phyloP scores from a whole-genome alignment of 495 filamentous ascomycete species.

The Xylaria intraflava region DNA sequence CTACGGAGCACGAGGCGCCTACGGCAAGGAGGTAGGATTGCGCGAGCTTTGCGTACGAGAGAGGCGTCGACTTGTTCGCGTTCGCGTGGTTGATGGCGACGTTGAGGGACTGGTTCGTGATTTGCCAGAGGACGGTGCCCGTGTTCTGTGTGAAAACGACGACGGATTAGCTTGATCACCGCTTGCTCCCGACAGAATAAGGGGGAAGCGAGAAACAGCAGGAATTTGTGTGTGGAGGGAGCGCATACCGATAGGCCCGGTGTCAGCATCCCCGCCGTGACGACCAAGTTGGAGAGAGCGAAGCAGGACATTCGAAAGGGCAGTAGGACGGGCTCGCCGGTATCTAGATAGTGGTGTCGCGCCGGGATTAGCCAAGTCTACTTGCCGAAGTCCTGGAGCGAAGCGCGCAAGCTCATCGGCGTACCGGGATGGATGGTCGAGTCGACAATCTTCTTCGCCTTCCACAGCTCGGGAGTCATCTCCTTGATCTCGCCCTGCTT shows the following conservation, averaged over 20 bases:
- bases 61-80: constrained; percentile 89
- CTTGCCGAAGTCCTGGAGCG: not conserved
- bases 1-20: constrained; percentile 84
- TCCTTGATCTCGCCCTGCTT: constrained; percentile 66
- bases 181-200: not conserved
- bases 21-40: constrained; percentile 92
- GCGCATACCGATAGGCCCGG: constrained; percentile 61
- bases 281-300: constrained; percentile 85
- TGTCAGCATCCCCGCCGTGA: constrained; percentile 97
- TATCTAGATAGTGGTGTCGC: constrained; percentile 56
- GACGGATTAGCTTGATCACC: constrained; percentile 6
- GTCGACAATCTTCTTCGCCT: constrained; percentile 92
- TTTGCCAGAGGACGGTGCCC: constrained; percentile 90
- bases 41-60: constrained; percentile 69
- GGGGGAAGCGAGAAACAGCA: constrained; percentile 7
- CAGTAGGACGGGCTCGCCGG: constrained; percentile 81
- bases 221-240: too few relatives aligned
- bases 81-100: constrained; percentile 96
- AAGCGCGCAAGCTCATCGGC: constrained; percentile 3
- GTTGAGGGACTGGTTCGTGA: constrained; percentile 94
- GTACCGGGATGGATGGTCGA: constrained; percentile 89
- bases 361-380: constrained; percentile 14
- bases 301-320: constrained; percentile 98
- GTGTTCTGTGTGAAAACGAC: constrained; percentile 55
- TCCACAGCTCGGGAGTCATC: constrained; percentile 91